Conservation (phyloP, 2,329 filamentous ascomycete genomes). For the Monosporascus cannonballus region DNA sequence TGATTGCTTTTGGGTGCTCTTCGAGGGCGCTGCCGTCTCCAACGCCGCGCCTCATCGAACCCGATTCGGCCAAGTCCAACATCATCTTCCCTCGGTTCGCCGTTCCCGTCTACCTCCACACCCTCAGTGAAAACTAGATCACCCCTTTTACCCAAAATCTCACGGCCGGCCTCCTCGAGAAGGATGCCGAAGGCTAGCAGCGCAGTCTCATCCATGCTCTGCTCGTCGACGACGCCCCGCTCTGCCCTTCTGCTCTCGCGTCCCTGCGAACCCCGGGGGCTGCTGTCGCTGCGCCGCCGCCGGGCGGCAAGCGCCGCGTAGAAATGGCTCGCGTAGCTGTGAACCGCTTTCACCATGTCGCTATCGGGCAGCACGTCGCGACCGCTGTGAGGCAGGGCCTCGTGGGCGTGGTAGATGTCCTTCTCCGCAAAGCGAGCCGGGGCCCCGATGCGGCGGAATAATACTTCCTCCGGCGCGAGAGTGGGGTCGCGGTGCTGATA, state of each 20-base stretch:
- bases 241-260: background rate
- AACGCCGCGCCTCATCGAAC: constrained; percentile 16
- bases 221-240: constrained; percentile 36
- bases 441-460: constrained; percentile 60
- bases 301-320: constrained; percentile 41
- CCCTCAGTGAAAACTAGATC: constrained; percentile 68
- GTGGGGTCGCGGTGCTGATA: constrained; percentile 25
- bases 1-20: too few species aligned
- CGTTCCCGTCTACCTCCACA: constrained; percentile 20
- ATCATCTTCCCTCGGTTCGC: constrained; percentile 5
- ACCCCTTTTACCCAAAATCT: constrained; percentile 56
- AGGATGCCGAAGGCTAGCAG: constrained; percentile 69
- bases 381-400: constrained; percentile 42
- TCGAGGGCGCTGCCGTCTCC: background rate
- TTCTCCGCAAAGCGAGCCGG: constrained; percentile 63
- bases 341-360: constrained; percentile 63
- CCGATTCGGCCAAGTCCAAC: constrained; percentile 13
- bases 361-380: constrained; percentile 55
- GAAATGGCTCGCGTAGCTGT: constrained; percentile 61
- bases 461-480: constrained; percentile 62
- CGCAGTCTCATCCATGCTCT: constrained; percentile 73
- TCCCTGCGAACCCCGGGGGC: background rate
- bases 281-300: constrained; percentile 4
- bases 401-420: constrained; percentile 65
- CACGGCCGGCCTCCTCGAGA: constrained; percentile 62